Evolutionary conservation across 2,329 filamentous ascomycete species (phyloP), one percentile per base, ranked within the genome.

Genomic region (Fusarium piperis): DNA sequence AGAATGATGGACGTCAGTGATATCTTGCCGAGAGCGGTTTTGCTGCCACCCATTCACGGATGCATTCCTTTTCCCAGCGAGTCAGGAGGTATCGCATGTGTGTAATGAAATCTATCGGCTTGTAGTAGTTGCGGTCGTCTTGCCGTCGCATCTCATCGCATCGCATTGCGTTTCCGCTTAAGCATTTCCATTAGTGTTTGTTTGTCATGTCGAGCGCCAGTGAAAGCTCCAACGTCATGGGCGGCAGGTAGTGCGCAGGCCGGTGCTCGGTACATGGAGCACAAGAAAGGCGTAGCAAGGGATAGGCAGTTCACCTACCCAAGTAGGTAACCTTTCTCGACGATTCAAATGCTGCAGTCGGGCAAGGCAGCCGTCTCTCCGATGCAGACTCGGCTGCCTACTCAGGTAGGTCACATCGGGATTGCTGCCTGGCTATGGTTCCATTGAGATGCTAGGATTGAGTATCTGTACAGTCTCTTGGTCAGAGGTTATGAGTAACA

Each of bases 221-320:
- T 33, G 52, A 68, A 39, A 32, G 35, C 13, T 28, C 44, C 12
- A 68, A 71, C 59, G 68, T 71, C 68, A 71, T 65, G 46, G 26
- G 46, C 16, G 46, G 16, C 8, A 46, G 44, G 26, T 51, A n/a
- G n/a, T 58, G 35, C 33, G 30, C 32, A 15, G 12, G 64, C 48
- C 52, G 41, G 26, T 35, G 38, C 39, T 35, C 58, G 60, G 51
- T 53, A 68, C 64, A 71, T 68, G 59, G 67, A 52, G 57, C 46
- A 71, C 55, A 36, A 51, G 64, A 51, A 67, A 64, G 33, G 57
- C 46, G 61, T 51, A 30, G 46, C 8, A 41, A 65, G 38, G 57
- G 62, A 65, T 65, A 38, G 44, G 36, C 64, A 38, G 53, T 65
- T 59, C 30, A 64, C 51, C 46, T 64, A 57, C 69, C 41, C 36